Base-by-base conservation (phyloP, 805 yeast species). In the Sugiyamaella americana region DNA sequence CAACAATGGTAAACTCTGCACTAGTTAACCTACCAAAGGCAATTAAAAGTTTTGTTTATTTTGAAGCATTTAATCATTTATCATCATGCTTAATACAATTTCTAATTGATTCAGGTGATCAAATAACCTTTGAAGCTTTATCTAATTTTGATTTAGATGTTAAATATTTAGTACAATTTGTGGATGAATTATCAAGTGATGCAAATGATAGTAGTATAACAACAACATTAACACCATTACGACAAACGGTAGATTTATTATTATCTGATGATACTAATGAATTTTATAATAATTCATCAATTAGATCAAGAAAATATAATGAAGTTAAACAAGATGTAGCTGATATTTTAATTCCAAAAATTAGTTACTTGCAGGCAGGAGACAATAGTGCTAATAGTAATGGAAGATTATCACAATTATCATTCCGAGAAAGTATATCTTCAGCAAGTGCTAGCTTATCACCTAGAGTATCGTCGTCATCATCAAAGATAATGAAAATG, bases 21-120 rank as follows among this genome's bases (percentile, higher is more conserved):
- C 78, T 93, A 56, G 81, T 84, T 8, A 84, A 84, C 49, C 70
- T 93, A 40, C 97, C 98, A 0, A 74, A 74, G 39, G 76, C 84
- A 3, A 80, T 91, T 48, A 78, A 85, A 55, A 80, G 91, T 2
- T 68, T 88, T 50, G 77, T 94, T n/a, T 75, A 89, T 50, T 80
- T 87, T 54, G 77, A 95, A 59, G 87, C 91, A 22, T 87, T 86
- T 61, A 98, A 89, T 67, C 80, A 84, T 53, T 75, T 93, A 50
- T 80, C 94, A 0, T 76, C 81, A 36, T 78, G 81, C 51, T 78
- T 91, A 61, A 69, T 84, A 51, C 72, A 74, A 38, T 70, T 80
- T 5, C 69, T 89, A 50, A 69, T 79, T 39, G 73, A 74, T 17
- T 76, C 80, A 1, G 74, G 73, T 1, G 62, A 70, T 2, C 61